Conservation (phyloP, 192 early-diverging fungal species). For the Rhizophagus prolifer region DNA sequence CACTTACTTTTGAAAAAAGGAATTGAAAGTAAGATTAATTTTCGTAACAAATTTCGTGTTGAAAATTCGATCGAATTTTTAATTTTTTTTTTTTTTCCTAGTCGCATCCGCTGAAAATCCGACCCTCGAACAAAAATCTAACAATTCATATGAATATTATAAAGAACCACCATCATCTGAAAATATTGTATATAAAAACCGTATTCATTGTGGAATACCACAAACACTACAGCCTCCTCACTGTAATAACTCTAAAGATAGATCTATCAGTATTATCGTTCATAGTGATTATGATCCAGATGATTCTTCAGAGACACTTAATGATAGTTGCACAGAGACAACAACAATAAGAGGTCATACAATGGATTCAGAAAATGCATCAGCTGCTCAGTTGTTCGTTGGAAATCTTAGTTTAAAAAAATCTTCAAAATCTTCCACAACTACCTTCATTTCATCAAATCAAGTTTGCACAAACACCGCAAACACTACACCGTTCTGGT, state of each 20-base stretch:
- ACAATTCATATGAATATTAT: background rate
- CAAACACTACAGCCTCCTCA: background rate
- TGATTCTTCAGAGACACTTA: background rate
- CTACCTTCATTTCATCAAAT: slow-evolving; percentile 15
- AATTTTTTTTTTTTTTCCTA: background rate
- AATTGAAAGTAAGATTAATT: slow-evolving; percentile 16
- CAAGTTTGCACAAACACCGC: slow-evolving; percentile 3
- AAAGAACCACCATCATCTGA: background rate
- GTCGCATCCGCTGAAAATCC: slow-evolving; percentile 11
- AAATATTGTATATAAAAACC: background rate
- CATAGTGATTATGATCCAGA: too few relatives aligned
- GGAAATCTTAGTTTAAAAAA: slow-evolving; percentile 16
- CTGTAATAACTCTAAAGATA: background rate
- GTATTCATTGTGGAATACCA: background rate
- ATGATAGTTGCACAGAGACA: background rate
- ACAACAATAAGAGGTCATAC: slow-evolving; percentile 2
- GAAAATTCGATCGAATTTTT: background rate
- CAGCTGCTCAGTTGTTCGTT: slow-evolving; percentile 20
- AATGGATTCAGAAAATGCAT: slow-evolving; percentile 4
- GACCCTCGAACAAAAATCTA: background rate
- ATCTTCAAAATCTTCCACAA: slow-evolving; percentile 14
- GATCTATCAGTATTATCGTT: background rate
- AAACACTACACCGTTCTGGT: background rate
- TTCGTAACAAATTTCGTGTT: background rate
- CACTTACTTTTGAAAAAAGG: slow-evolving; percentile 19